Evolutionary conservation across 305 asterid species (phyloP), one percentile per base, ranked within the genome.

Genomic region (Fraxinus baroniana): DNA sequence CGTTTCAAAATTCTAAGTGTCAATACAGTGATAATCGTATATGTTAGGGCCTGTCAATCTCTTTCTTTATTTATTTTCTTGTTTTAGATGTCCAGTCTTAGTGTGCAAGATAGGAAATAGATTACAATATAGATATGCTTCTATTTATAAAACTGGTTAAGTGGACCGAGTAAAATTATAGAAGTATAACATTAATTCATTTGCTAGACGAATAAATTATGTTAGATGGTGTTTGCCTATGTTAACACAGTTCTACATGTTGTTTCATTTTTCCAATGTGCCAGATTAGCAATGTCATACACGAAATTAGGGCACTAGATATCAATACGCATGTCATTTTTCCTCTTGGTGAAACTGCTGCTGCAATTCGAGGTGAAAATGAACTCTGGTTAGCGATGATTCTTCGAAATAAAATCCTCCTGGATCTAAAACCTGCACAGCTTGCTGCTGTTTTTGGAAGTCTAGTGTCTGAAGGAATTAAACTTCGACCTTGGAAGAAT

Each of bases 341-440:
- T 85, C 99, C 99, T 35, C 94, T 97, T 76, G 99, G 99, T 87
- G 98, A 97, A 92, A 97, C 98, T 83, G 98, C 99, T 80, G 94
- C 98, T 84, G 93, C 98, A 78, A 93, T 97, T 78, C 97, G 98
- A 52, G 99, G 99, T 87, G 99, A 97, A 86, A 97, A 94, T 77
- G 98, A 97, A 88, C 95, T 97, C 77, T 94, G 99, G 99, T 86
- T 97, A 80, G 99, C 98, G 3, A 92, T 93, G 95, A 97, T 93
- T 85, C 96, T 97, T 75, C 95, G 98, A 66, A 94, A 89, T 86
- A 94, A 93, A 85, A 70, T 94, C 82, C 92, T 97, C 85, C 89
- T 91, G 15, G 93, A 89, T 82, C 85, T 97, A 87, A 97, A 94
- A 86, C 99, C 98, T 79, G 94, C 98, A 84, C 97, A 97, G 90